phyloP scores from a whole-genome alignment of 2,329 filamentous ascomycete genomes.

The Curvularia spicifera region DNA sequence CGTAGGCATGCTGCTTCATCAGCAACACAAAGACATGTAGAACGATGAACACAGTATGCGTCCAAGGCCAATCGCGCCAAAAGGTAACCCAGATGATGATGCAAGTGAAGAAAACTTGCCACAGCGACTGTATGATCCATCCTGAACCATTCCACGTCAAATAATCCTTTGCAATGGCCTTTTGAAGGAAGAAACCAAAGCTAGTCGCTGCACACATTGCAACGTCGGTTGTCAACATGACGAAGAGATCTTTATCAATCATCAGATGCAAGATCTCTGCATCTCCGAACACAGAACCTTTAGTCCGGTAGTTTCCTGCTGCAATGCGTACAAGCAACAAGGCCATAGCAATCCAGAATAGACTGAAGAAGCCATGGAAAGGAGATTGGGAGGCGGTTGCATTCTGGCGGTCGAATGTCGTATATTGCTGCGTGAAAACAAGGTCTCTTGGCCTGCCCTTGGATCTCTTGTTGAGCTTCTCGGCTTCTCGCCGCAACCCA shows the following conservation, averaged over 20 bases:
- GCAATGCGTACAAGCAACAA: conserved; percentile 71
- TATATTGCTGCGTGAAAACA: conserved; percentile 75
- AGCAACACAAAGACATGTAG: conserved; percentile 76
- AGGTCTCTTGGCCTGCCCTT: conserved; percentile 60
- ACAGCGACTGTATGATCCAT: conserved; percentile 77
- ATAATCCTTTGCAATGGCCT: conserved; percentile 63
- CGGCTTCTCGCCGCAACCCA: conserved; percentile 53
- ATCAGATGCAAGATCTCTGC: conserved; percentile 76
- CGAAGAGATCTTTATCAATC: conserved; percentile 62
- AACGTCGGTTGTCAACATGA: conserved; percentile 67
- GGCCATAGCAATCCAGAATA: conserved; percentile 76
- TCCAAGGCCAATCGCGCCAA: conserved; percentile 80
- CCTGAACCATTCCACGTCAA: conserved; percentile 71
- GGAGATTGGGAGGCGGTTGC: conserved; percentile 67
- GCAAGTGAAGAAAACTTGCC: conserved; percentile 70
- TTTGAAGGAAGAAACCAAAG: conserved; percentile 71
- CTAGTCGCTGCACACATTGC: conserved; percentile 71
- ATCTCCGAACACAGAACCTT: conserved; percentile 71
- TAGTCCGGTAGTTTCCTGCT: conserved; percentile 70
- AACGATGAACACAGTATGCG: conserved; percentile 78
- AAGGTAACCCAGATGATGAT: conserved; percentile 70
- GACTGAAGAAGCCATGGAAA: conserved; percentile 79
- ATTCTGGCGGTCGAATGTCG: conserved; percentile 77
- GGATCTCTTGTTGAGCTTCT: conserved; percentile 41
- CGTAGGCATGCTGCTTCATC: conserved; percentile 84